Conservation (phyloP, 2,329 filamentous ascomycete species). For the Cercospora beticola region DNA sequence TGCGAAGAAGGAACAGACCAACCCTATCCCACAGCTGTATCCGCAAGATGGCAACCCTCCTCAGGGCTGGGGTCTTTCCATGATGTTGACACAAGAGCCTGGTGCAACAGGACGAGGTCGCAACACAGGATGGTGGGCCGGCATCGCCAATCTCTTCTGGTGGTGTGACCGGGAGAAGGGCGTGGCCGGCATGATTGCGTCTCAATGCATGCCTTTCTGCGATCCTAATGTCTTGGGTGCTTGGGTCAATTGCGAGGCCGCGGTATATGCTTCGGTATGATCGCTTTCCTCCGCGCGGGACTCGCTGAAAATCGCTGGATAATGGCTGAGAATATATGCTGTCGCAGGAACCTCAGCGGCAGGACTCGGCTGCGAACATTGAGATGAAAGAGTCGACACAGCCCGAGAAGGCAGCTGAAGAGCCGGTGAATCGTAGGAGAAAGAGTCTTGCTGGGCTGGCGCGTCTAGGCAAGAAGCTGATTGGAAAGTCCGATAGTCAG, state of each 20-base stretch:
- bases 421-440: not conserved
- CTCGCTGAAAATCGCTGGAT: not conserved
- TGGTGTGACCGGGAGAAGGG: slow-evolving; percentile 42
- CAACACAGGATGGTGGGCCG: slow-evolving; percentile 40
- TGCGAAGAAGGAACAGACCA: slow-evolving; percentile 39
- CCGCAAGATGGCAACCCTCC: slow-evolving; percentile 46
- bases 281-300: not conserved
- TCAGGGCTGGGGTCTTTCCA: slow-evolving; percentile 62
- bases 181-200: slow-evolving; percentile 41
- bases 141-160: slow-evolving; percentile 42
- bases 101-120: slow-evolving; percentile 38
- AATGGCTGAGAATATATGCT: slow-evolving; percentile 10
- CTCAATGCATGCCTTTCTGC: slow-evolving; percentile 41
- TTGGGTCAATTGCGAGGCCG: slow-evolving; percentile 17
- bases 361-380: not conserved
- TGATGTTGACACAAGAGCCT: slow-evolving; percentile 38
- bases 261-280: slow-evolving; percentile 15
- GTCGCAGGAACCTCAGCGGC: not conserved
- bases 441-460: not conserved
- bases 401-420: not conserved
- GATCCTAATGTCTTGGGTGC: slow-evolving; percentile 31
- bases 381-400: not conserved
- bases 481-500: not conserved
- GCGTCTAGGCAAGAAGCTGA: not conserved
- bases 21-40: slow-evolving; percentile 43